Evolutionary conservation across 176 grass and related monocot genomes (phyloP).

Genomic region (Tuctoria greenei): DNA sequence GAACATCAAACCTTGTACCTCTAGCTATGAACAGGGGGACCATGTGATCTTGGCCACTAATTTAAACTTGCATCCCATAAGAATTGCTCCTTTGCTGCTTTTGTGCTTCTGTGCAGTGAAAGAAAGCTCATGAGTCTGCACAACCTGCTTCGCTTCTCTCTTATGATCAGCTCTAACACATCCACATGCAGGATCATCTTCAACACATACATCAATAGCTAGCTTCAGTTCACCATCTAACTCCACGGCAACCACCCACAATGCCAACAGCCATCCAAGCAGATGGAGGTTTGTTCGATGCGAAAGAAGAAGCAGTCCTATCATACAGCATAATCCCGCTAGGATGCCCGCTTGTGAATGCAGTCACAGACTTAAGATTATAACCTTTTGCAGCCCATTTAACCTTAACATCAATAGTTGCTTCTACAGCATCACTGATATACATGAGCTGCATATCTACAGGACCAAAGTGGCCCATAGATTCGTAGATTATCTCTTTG

Average conservation of each 20-base stretch:
- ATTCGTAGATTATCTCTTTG: no score
- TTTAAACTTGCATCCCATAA: background rate
- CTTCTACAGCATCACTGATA: no score
- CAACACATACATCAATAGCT: background rate
- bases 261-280: slow-evolving; percentile 11
- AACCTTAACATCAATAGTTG: no score
- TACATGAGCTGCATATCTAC: no score
- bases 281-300: background rate
- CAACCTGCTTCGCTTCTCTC: background rate
- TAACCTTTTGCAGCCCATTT: no score
- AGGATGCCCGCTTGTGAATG: background rate
- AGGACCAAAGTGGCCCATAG: no score
- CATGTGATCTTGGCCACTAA: slow-evolving; percentile 5
- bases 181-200: background rate
- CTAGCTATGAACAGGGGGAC: background rate
- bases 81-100: background rate
- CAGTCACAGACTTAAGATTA: no score
- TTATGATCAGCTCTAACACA: background rate
- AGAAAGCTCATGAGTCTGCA: slow-evolving; percentile 10
- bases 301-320: background rate
- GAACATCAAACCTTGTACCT: no score
- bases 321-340: background rate
- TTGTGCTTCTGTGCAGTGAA: background rate
- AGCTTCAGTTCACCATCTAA: slow-evolving; percentile 5
- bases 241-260: background rate